A percentile compares a stretch with the other conserved stretches of the same genome.
Conservation (phyloP, 306 rosid species). For the Sophora flavescens region DNA sequence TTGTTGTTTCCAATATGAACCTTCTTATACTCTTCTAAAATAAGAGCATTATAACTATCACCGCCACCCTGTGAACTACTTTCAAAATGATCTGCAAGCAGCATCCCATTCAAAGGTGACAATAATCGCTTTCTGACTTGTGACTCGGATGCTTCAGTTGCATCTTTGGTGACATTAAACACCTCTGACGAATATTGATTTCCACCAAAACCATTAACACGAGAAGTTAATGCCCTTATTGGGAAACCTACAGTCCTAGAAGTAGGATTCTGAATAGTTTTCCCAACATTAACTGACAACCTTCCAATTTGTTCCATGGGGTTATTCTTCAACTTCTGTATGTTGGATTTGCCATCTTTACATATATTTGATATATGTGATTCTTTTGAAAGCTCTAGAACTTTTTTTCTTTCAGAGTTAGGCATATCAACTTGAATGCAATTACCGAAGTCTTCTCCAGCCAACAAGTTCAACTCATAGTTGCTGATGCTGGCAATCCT, state of each 20-base stretch:
- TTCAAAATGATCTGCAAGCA: constrained; percentile 56
- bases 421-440: constrained; percentile 52
- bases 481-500: constrained; percentile 53
- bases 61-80: constrained; percentile 36
- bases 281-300: constrained; percentile 51
- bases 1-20: constrained; percentile 54
- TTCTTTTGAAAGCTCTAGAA: constrained; percentile 55
- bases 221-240: constrained; percentile 52
- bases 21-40: constrained; percentile 57
- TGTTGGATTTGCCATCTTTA: constrained; percentile 53
- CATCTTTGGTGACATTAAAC: constrained; percentile 43
- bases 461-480: constrained; percentile 64
- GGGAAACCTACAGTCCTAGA: constrained; percentile 74
- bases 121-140: constrained; percentile 55
- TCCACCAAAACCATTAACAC: constrained; percentile 48
- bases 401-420: constrained; percentile 50
- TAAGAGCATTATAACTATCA: constrained; percentile 44
- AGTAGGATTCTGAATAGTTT: constrained; percentile 54
- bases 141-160: constrained; percentile 49
- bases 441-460: constrained; percentile 56
- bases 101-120: constrained; percentile 69
- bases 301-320: constrained; percentile 52
- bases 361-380: constrained; percentile 43
- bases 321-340: constrained; percentile 55
- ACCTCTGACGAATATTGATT: constrained; percentile 49